Evolutionary conservation across 2,329 filamentous ascomycete species (phyloP).

Genomic region (Ophiognomonia clavigignenti-juglandacearum): DNA sequence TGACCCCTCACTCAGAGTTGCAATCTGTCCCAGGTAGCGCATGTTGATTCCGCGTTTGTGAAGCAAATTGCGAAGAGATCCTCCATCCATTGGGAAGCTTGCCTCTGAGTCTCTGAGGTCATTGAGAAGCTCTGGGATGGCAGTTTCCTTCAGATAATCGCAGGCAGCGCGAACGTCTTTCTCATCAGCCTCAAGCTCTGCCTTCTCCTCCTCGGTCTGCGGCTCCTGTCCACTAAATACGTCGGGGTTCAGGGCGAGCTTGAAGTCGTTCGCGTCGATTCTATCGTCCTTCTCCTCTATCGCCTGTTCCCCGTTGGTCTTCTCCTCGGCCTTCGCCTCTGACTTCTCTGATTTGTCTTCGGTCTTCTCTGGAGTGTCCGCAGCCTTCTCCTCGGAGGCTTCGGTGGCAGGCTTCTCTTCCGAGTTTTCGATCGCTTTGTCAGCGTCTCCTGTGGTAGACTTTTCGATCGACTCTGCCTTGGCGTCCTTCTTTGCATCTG

Average conservation of each 20-base stretch:
- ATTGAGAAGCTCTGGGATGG: constrained; percentile 79
- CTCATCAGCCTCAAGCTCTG: constrained; percentile 77
- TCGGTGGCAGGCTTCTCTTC: constrained; percentile 5
- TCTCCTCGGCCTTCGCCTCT: constrained; percentile 27
- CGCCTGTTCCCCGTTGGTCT: constrained; percentile 29
- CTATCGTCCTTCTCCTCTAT: constrained; percentile 52
- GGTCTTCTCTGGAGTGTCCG: constrained; percentile 18
- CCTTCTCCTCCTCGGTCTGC: constrained; percentile 86
- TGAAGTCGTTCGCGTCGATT: constrained; percentile 83
- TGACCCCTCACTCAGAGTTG: constrained; percentile 62
- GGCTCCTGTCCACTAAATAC: constrained; percentile 90
- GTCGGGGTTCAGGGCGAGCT: constrained; percentile 87
- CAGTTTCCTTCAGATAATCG: constrained; percentile 67
- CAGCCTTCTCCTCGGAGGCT: constrained; percentile 21
- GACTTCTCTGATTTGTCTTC: constrained; percentile 21
- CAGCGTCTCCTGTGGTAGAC: too few relatives aligned
- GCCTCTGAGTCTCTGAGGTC: constrained; percentile 90
- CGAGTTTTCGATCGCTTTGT: constrained; percentile 24
- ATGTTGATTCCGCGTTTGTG: constrained; percentile 98
- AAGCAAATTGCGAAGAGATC: constrained; percentile 78
- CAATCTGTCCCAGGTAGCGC: constrained; percentile 86
- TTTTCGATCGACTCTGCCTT: too few relatives aligned
- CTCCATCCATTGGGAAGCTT: constrained; percentile 98
- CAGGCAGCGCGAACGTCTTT: constrained; percentile 82
- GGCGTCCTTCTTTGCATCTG: constrained; percentile 34